Evolutionary conservation across 495 filamentous ascomycete species (phyloP), one percentile per base, ranked within the genome.

Genomic region (Zalerion maritima): DNA sequence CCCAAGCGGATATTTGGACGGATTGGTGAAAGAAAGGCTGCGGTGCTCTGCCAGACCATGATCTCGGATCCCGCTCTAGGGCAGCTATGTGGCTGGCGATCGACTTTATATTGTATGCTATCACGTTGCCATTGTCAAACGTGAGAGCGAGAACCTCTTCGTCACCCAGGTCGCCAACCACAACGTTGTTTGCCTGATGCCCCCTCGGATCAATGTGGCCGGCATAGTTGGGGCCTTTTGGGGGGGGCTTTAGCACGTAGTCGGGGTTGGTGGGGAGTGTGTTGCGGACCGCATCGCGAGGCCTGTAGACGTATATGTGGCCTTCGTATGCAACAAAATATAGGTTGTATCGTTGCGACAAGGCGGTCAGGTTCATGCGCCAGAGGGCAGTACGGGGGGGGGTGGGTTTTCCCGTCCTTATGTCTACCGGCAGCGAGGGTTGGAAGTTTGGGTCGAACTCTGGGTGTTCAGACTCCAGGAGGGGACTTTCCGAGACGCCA

Each of bases 111-210:
- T 79, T 73, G 49, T 86, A 93, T 3, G 71, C 84, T 20, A 78
- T 65, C 6, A 91, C 74, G 50, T 97, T 87, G 4, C 89, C 89
- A 38, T 94, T 85, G 41, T 94, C 89, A 32, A 75, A 85, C 7
- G 63, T 71, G 24, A 78, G 58, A 2, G 87, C 49, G 12, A 94
- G 35, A 8, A 92, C 71, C 50, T 97, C 89, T 25, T 85, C 68
- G 17, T 69, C 52, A 2, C 89, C 89, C 2, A 97, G 55, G 27
- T 80, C 71, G 22, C 84, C 81, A 12, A 92, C 62, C 19, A 82
- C 63, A 2, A 97, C 53, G 32, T 75, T 67, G 42, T 91, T 94
- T 31, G 92, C 70, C 12, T 67, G 64, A 49, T 94, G 86, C 0
- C 75, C 72, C 0, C 23, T 19, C 0, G 29, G 44, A 35, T 80